Evolutionary conservation across 2,329 filamentous ascomycete species (phyloP).

Genomic region (Emergomyces pasteurianus): DNA sequence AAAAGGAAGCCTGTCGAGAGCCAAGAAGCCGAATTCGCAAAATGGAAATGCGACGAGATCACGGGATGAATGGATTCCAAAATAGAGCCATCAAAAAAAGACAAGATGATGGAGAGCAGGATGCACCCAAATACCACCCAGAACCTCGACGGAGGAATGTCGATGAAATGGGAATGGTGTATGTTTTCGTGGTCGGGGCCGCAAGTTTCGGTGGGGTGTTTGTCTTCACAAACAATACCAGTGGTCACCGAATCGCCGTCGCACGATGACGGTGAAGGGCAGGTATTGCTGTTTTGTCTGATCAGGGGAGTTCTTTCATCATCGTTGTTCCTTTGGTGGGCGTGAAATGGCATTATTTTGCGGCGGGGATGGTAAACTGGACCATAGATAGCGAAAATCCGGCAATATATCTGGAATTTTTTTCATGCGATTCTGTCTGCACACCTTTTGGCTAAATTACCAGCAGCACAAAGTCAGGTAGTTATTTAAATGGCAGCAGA

Average conservation of each 20-base stretch:
- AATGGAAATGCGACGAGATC: conserved; percentile 67
- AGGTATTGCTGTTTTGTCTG: not conserved
- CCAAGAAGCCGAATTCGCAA: conserved; percentile 70
- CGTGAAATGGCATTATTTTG: not conserved
- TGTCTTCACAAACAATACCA: not conserved
- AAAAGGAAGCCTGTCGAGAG: conserved; percentile 67
- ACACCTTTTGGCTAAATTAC: no score
- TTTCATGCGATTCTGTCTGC: not conserved
- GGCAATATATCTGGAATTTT: not conserved
- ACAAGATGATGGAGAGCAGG: conserved; percentile 42
- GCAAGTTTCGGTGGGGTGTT: not conserved
- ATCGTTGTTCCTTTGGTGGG: not conserved
- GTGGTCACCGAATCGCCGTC: not conserved
- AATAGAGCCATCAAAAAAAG: conserved; percentile 61
- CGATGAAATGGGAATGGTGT: conserved; percentile 19
- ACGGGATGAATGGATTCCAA: conserved; percentile 74
- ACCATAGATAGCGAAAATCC: not conserved
- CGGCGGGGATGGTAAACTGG: not conserved
- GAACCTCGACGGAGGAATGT: conserved; percentile 39
- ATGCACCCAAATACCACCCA: conserved; percentile 51
- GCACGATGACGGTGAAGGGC: not conserved
- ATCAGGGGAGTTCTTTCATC: not conserved
- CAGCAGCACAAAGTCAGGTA: no score
- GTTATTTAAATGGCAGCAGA: not conserved
- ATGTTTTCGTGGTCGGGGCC: not conserved